A percentile compares a stretch with the other conserved stretches of the same genome.
These are phyloP conservation scores for Cladorrhinum samala DNA, from an alignment of 495 filamentous ascomycete species.

Conservation along the genomic window DNA sequence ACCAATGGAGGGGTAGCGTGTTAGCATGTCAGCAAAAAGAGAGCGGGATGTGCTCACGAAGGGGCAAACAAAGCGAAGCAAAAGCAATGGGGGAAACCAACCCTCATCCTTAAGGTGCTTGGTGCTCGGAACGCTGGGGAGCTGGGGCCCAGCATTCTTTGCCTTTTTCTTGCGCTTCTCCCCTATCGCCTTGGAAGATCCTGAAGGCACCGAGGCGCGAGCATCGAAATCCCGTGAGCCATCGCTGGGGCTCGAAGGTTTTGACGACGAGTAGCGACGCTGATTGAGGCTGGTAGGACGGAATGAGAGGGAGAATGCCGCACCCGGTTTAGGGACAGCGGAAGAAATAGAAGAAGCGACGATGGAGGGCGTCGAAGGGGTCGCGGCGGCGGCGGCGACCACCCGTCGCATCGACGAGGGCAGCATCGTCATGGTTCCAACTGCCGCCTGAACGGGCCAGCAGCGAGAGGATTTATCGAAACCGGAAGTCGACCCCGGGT, in stretches of 20 bases:
- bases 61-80: conserved; percentile 1
- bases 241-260: conserved; percentile 50
- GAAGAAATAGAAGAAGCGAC: conserved; percentile 34
- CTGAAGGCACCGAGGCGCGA: conserved; percentile 34
- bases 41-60: no score
- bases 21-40: background rate
- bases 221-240: conserved; percentile 42
- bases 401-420: conserved; percentile 47
- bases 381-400: conserved; percentile 29
- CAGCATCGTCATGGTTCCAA: conserved; percentile 36
- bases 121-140: conserved; percentile 81
- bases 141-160: conserved; percentile 39
- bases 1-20: no score
- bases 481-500: background rate
- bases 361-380: conserved; percentile 32
- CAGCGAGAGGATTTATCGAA: background rate
- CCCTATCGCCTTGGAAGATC: conserved; percentile 31
- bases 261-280: conserved; percentile 51
- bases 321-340: conserved; percentile 29
- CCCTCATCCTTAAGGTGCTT: conserved; percentile 70
- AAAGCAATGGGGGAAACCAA: conserved; percentile 32
- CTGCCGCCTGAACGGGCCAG: conserved; percentile 9
- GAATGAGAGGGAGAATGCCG: conserved; percentile 32
- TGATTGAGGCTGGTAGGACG: conserved; percentile 34
- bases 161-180: conserved; percentile 44